A percentile compares a stretch with the other conserved stretches of the same genome.
Conservation (phyloP, 371 early-diverging fungal genomes). For the Quaeritorhiza haematococci region DNA sequence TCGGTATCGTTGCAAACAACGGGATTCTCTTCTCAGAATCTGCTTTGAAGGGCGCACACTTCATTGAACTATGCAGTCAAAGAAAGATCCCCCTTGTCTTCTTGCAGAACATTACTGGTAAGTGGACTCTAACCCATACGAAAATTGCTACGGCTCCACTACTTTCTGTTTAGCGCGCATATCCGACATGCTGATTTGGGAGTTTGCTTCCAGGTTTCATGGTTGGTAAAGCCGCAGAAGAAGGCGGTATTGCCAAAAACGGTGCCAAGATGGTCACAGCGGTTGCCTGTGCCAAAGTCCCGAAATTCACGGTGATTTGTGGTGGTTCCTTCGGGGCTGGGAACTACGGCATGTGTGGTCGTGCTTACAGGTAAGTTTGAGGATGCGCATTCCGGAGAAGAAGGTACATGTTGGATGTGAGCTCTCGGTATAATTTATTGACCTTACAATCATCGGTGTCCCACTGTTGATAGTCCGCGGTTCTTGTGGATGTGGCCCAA, state of each 20-base stretch:
- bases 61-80: conserved; percentile 92
- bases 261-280: conserved; percentile 97
- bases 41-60: conserved; percentile 95
- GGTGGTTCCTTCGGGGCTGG: conserved; percentile 77
- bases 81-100: conserved; percentile 91
- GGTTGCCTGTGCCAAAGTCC: conserved; percentile 91
- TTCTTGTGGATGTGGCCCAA: conserved; percentile 98
- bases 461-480: conserved; percentile 57
- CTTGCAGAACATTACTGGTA: conserved; percentile 92
- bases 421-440: too few relatives aligned
- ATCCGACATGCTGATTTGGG: neutral
- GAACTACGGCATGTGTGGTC: conserved; percentile 87
- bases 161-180: neutral
- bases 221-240: conserved; percentile 95
- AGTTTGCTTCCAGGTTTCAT: conserved; percentile 61
- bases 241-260: conserved; percentile 93
- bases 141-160: neutral
- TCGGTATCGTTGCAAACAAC: conserved; percentile 97
- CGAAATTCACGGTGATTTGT: conserved; percentile 91
- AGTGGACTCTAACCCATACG: neutral
- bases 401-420: too few relatives aligned
- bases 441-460: neutral
- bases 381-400: too few relatives aligned
- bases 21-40: conserved; percentile 95
- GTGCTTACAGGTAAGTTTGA: conserved; percentile 75